A percentile compares a stretch with the other conserved stretches of the same genome.
Evolutionary conservation across 2,329 filamentous ascomycete species (phyloP).

Genomic region (Zopfia rhizophila): DNA sequence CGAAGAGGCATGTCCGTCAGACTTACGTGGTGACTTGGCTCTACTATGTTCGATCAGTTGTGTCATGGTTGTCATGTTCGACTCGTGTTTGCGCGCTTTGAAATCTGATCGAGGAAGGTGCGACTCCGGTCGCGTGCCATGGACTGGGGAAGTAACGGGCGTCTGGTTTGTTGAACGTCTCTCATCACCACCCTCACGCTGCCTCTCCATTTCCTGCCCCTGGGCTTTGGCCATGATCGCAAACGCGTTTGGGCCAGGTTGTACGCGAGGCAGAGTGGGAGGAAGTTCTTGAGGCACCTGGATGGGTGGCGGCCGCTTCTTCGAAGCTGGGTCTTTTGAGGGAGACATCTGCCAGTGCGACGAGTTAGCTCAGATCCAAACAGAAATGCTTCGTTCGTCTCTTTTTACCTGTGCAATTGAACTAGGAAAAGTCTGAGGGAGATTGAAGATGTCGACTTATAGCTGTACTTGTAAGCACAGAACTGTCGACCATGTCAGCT

Average conservation of each 20-base stretch:
- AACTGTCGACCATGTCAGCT: too few species aligned
- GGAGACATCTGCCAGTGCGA: too few species aligned
- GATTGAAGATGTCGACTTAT: too few species aligned
- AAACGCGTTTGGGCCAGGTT: conserved; percentile 30
- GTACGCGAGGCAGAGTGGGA: conserved; percentile 17
- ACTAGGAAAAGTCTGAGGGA: too few species aligned
- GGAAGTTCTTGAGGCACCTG: conserved; percentile 25
- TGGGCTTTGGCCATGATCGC: conserved; percentile 19
- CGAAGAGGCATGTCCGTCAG: conserved; percentile 18
- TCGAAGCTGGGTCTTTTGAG: too few species aligned
- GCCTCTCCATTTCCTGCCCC: conserved; percentile 17
- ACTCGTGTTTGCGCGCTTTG: conserved; percentile 15
- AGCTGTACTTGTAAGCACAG: too few species aligned
- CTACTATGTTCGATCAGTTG: conserved; percentile 37
- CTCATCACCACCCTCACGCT: conserved; percentile 30
- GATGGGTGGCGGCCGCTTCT: conserved; percentile 41
- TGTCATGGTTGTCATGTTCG: conserved; percentile 31
- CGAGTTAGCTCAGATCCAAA: too few species aligned
- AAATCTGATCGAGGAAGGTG: conserved; percentile 28
- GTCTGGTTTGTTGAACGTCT: conserved; percentile 13
- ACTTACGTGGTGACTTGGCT: conserved; percentile 32
- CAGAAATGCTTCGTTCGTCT: too few species aligned
- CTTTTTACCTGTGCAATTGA: too few species aligned
- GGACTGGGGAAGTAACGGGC: conserved; percentile 2
- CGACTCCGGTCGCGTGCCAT: conserved; percentile 1